phyloP scores from a whole-genome alignment of 1,139 yeast species.

The Suhomyces atakaporum region DNA sequence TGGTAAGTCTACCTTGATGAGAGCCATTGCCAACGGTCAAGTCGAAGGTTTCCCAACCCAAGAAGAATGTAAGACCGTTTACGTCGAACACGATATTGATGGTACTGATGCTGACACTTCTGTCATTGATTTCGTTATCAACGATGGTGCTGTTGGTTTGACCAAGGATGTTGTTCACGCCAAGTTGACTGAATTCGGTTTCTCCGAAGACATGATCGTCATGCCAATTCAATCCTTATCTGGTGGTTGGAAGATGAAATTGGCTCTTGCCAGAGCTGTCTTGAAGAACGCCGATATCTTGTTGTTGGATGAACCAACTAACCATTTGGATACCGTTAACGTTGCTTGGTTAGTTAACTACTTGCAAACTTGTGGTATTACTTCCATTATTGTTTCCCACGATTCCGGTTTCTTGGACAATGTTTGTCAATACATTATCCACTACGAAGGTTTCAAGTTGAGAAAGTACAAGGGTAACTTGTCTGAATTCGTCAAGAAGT shows the following conservation, averaged over 20 bases:
- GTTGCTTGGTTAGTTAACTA: conserved; percentile 99
- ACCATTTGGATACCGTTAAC: conserved; percentile 98
- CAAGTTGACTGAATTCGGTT: conserved; percentile 84
- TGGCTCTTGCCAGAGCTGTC: conserved; percentile 99
- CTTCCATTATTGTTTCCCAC: conserved; percentile 98
- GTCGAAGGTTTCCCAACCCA: conserved; percentile 99
- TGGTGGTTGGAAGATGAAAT: conserved; percentile 99
- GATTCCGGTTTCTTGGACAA: conserved; percentile 99
- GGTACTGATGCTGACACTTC: conserved; percentile 96
- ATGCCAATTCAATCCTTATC: conserved; percentile 96
- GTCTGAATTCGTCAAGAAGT: conserved; percentile 96
- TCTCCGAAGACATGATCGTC: conserved; percentile 85
- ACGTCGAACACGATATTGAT: conserved; percentile 99
- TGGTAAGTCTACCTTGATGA: conserved; percentile 99
- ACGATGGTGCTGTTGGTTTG: conserved; percentile 78
- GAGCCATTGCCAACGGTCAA: conserved; percentile 99
- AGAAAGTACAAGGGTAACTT: conserved; percentile 99
- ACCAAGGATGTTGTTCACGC: conserved; percentile 66
- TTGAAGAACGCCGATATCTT: conserved; percentile 97
- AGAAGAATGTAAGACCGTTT: conserved; percentile 97
- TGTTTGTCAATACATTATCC: conserved; percentile 96
- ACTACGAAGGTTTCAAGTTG: conserved; percentile 99
- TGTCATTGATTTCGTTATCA: conserved; percentile 84
- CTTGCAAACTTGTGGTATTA: conserved; percentile 96
- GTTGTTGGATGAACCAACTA: conserved; percentile 99